Conservation (phyloP, 2,329 filamentous ascomycete genomes). For the Sclerotinia minor region DNA sequence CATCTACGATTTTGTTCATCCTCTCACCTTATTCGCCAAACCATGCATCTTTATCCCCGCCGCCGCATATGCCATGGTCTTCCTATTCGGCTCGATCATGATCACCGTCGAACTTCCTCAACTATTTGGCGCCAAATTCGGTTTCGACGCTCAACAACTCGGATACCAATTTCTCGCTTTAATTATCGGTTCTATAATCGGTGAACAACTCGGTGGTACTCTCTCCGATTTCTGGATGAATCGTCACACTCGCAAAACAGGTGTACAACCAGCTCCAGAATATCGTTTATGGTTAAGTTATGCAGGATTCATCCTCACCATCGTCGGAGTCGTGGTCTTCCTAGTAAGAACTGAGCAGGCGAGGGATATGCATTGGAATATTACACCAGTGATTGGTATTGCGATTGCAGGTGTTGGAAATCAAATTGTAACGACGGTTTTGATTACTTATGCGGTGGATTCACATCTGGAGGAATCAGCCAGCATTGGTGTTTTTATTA, state of each 20-base stretch:
- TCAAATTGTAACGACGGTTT: slow-evolving; percentile 53
- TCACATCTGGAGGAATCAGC: slow-evolving; percentile 54
- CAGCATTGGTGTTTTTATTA: slow-evolving; percentile 59
- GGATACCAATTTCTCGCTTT: slow-evolving; percentile 58
- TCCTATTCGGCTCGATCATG: slow-evolving; percentile 55
- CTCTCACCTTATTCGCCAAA: slow-evolving; percentile 47
- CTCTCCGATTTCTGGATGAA: slow-evolving; percentile 56
- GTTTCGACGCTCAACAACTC: slow-evolving; percentile 57
- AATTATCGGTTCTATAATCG: slow-evolving; percentile 57
- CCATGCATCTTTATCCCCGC: slow-evolving; percentile 53
- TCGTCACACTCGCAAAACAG: slow-evolving; percentile 43
- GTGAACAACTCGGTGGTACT: slow-evolving; percentile 58
- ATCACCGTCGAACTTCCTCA: slow-evolving; percentile 60
- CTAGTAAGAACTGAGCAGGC: slow-evolving; percentile 52
- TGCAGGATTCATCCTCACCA: slow-evolving; percentile 51
- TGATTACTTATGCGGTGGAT: slow-evolving; percentile 51
- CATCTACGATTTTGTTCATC: slow-evolving; percentile 53
- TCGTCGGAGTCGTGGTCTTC: slow-evolving; percentile 56
- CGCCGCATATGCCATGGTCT: slow-evolving; percentile 57
- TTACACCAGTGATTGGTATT: slow-evolving; percentile 56
- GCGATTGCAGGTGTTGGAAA: slow-evolving; percentile 56
- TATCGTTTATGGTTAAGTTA: slow-evolving; percentile 60
- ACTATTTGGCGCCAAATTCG: slow-evolving; percentile 55
- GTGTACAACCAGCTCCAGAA: slow-evolving; percentile 47
- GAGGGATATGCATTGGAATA: slow-evolving; percentile 50